Base-by-base conservation (phyloP, 176 grass and related monocot genomes). In the Ampelocalamus luodianensis region DNA sequence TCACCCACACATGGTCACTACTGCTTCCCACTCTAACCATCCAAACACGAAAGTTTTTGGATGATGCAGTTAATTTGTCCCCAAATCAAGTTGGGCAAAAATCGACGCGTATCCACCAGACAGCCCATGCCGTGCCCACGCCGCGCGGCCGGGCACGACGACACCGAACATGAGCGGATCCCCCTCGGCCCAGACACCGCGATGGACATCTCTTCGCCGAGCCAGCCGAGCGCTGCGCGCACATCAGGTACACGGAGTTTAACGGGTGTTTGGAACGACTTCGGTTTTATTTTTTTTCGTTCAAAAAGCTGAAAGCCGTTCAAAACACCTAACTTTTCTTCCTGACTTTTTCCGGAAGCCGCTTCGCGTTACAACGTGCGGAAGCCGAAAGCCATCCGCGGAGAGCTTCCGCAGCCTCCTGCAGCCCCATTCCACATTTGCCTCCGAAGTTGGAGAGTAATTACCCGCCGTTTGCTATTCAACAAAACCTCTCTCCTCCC, bases 221-320 rank as follows among this genome's bases (percentile, higher is more conserved):
- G 81, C 85, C 71, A 40, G 77, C 76, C 60, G 13, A n/a, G 69
- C 1, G 17, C 60, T 1, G 22, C 34, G 16, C 22, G 4, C 8
- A 29, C 73, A 39, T 39, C 5, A 16, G 74, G 74, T 37, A 51
- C 53, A 61, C 74, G 1, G 50, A 78, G 86, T 71, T 77, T 70
- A 50, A 51, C 18, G 32, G 1, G 32, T 34, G 32, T 34, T 34
- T 34, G 32, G 29, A 34, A 3, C 2, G 2, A 3, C 32, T 29
- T 29, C 29, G 29, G 29, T 1, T 29, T n/a, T n/a, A n/a, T n/a
- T 29, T 29, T 29, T 29, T 0, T 1, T 29, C 29, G 29, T n/a
- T n/a, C n/a, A 29, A 29, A 29, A 29, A 29, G 1, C 29, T 1
- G 32, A 3, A 34, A 34, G 32, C 2, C 2, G 1, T 34, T 34